Conservation (phyloP, 1,284 basidiomycete species). For the Pterulicium gracile region DNA sequence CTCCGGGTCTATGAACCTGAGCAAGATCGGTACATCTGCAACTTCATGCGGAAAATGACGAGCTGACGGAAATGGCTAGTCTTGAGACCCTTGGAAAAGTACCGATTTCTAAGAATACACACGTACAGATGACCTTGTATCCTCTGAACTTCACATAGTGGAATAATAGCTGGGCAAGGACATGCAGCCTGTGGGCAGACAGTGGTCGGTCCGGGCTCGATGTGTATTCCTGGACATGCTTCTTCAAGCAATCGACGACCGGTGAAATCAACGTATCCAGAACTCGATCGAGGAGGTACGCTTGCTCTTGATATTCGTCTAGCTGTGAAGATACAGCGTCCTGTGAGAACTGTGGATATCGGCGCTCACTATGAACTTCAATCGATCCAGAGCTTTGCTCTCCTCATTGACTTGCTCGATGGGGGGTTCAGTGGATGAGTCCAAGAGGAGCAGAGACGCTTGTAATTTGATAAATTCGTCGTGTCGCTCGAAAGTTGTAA, state of each 20-base stretch:
- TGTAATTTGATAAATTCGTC: constrained; percentile 50
- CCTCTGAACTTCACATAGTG: constrained; percentile 85
- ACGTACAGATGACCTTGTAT: constrained; percentile 85
- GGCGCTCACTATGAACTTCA: constrained; percentile 32
- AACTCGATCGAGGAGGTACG: constrained; percentile 92
- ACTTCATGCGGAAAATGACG: constrained; percentile 90
- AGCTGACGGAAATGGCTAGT: constrained; percentile 36
- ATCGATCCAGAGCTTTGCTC: constrained; percentile 26
- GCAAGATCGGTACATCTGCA: constrained; percentile 66
- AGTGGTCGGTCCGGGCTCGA: constrained; percentile 22
- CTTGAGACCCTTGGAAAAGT: constrained; percentile 7
- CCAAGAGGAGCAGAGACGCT: constrained; percentile 35
- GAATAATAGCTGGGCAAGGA: constrained; percentile 65
- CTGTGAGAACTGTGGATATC: constrained; percentile 3
- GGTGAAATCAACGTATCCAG: constrained; percentile 79
- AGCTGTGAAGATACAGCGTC: constrained; percentile 40
- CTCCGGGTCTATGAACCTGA: constrained; percentile 52
- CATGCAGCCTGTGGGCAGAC: constrained; percentile 33
- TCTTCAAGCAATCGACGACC: constrained; percentile 57
- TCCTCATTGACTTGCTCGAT: constrained; percentile 39
- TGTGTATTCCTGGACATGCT: constrained; percentile 38
- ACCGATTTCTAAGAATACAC: constrained; percentile 4
- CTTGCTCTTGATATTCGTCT: constrained; percentile 86
- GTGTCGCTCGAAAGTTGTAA: constrained; percentile 49
- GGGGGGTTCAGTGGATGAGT: constrained; percentile 34